Evolutionary conservation across 208 protist genomes (phyloP).

Genomic region (Crithidia mellificae): DNA sequence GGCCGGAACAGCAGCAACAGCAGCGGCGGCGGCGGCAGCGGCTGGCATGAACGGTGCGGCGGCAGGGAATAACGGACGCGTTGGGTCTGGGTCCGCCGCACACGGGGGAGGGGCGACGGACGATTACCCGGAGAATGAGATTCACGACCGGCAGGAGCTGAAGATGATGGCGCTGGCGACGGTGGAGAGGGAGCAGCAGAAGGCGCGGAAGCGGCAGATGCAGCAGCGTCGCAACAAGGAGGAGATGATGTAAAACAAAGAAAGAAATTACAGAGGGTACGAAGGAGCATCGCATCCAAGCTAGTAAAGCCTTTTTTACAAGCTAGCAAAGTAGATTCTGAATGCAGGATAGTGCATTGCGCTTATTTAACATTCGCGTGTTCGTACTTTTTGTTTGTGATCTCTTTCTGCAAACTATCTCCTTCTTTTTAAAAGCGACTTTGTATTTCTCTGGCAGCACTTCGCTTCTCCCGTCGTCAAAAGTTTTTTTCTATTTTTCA

Average conservation of each 20-base stretch:
- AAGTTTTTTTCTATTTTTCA: neutral
- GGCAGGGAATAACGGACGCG: neutral
- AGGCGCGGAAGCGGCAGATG: conserved; percentile 69
- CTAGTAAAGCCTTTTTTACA: too few species aligned
- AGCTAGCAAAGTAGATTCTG: too few species aligned
- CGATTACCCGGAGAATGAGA: conserved; percentile 88
- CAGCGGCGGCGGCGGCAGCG: neutral
- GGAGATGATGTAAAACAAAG: conserved; percentile 23
- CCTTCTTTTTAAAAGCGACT: too few species aligned
- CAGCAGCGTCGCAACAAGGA: conserved; percentile 55
- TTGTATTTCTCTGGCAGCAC: too few species aligned
- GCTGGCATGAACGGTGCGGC: too few species aligned
- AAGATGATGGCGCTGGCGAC: conserved; percentile 90
- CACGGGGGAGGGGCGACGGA: conserved; percentile 24
- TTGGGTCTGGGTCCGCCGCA: neutral
- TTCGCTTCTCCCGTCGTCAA: neutral
- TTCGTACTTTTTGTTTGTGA: too few species aligned
- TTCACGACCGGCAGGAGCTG: conserved; percentile 81
- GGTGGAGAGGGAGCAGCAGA: conserved; percentile 88
- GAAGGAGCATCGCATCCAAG: neutral
- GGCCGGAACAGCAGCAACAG: too few species aligned
- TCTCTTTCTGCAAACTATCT: too few species aligned
- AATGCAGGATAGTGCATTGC: too few species aligned
- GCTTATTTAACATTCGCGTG: too few species aligned
- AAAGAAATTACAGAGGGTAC: too few species aligned